A percentile compares a stretch with the other conserved stretches of the same genome.
Evolutionary conservation across 2,329 filamentous ascomycete species (phyloP).

Genomic region (Canariomyces notabilis): DNA sequence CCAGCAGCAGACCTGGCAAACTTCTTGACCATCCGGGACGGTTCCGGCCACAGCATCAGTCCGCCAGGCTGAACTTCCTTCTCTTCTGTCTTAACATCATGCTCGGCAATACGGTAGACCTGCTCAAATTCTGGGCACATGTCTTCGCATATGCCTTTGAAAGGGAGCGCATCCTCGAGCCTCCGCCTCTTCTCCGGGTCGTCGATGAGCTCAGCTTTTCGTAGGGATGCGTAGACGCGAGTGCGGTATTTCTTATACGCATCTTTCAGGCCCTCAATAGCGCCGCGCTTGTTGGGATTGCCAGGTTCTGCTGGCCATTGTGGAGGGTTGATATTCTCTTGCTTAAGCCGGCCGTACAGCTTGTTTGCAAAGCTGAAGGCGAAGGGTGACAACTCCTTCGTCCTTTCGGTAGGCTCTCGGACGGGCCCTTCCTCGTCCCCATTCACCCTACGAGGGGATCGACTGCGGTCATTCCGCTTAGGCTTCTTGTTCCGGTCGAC

Average conservation of each 20-base stretch:
- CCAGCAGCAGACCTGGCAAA: slow-evolving; percentile 63
- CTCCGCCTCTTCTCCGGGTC: slow-evolving; percentile 59
- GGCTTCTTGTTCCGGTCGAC: slow-evolving; percentile 14
- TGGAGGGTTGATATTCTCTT: slow-evolving; percentile 50
- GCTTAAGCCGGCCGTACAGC: slow-evolving; percentile 49
- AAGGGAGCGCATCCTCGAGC: slow-evolving; percentile 59
- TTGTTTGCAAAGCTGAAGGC: slow-evolving; percentile 40
- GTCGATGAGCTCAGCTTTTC: slow-evolving; percentile 57
- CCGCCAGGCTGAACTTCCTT: slow-evolving; percentile 40
- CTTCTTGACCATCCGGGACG: slow-evolving; percentile 59
- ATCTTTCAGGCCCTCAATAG: slow-evolving; percentile 52
- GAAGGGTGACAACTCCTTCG: slow-evolving; percentile 23
- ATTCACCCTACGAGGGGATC: neutral
- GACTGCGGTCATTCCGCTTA: slow-evolving; percentile 7
- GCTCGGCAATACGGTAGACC: slow-evolving; percentile 57
- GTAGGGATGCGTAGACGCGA: slow-evolving; percentile 52
- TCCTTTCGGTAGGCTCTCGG: slow-evolving; percentile 20
- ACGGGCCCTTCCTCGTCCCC: slow-evolving; percentile 2
- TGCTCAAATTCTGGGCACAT: slow-evolving; percentile 67
- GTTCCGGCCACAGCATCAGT: slow-evolving; percentile 42
- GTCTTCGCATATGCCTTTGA: slow-evolving; percentile 63
- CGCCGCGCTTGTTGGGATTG: slow-evolving; percentile 44
- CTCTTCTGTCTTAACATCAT: slow-evolving; percentile 53
- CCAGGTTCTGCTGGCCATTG: slow-evolving; percentile 52
- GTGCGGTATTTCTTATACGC: slow-evolving; percentile 53